Base-by-base conservation (phyloP, 805 yeast species). In the Lachancea sp. region DNA sequence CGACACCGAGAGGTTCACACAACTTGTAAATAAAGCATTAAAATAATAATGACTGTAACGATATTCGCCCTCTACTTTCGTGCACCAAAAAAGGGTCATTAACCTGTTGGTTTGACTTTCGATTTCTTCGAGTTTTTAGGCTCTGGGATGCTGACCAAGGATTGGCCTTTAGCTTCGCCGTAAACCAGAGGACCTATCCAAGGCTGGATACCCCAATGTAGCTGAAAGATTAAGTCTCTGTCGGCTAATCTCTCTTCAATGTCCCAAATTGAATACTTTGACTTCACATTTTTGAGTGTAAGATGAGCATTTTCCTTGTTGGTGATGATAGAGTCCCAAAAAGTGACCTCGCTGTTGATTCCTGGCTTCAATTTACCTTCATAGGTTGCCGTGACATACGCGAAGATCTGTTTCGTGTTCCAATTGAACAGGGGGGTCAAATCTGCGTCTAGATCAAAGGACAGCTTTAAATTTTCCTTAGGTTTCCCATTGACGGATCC, bases 371-470 rank as follows among this genome's bases (percentile, higher is more conserved):
- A 58, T 45, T 56, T 35, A 41, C 61, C 68, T 50, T 85, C 73
- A 47, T 89, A 89, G 55, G 86, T 90, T 1, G 94, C 95, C 2
- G 94, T 84, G 47, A 92, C 69, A 55, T 90, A 92, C 4, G 82
- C 84, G 55, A 92, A 90, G n/a, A 90, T 78, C 63, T 90, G 97
- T 58, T 90, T 90, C 9, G 98, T 92, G 64, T 90, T 92, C 96
- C 97, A 90, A 62, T 83, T 88, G 73, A 89, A 89, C 38, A 92
- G 70, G 2, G 86, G 80, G 1, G 84, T 58, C 46, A 90, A 69
- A 61, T 90, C 96, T 1, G 75, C 69, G 5, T 76, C 77, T 34
- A 92, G 65, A 58, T 86, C 95, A 54, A 92, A 88, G 9, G 65
- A 64, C 29, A 88, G 60, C 51, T 72, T 75, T 42, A 83, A 70